These are phyloP conservation scores for Parietaria judaica DNA, from an alignment of 306 rosid species.

Conservation along the genomic window DNA sequence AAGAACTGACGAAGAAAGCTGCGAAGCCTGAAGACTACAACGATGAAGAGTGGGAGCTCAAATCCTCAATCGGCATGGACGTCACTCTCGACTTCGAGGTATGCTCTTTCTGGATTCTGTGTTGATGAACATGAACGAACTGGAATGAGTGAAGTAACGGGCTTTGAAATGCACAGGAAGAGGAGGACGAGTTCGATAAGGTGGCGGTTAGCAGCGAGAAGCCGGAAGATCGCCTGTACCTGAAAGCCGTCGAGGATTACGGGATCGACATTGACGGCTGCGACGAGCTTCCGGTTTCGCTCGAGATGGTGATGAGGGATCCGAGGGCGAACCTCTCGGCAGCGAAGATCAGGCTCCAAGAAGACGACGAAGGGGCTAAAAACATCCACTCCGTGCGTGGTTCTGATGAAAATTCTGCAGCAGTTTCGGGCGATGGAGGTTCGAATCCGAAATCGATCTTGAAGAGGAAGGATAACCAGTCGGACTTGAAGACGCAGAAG, in stretches of 20 bases:
- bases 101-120: not conserved
- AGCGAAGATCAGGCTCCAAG: constrained; percentile 57
- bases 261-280: constrained; percentile 51
- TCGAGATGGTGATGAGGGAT: constrained; percentile 44
- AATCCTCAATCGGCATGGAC: constrained; percentile 70
- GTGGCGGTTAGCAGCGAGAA: constrained; percentile 69
- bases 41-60: constrained; percentile 79
- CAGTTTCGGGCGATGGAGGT: constrained; percentile 15
- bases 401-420: constrained; percentile 32
- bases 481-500: constrained; percentile 43
- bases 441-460: constrained; percentile 66
- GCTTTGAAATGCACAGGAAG: constrained; percentile 49
- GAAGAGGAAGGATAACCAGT: constrained; percentile 55
- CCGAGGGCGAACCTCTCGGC: constrained; percentile 87
- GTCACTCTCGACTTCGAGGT: constrained; percentile 87
- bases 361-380: constrained; percentile 58
- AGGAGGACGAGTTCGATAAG: constrained; percentile 80
- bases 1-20: constrained; percentile 7
- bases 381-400: constrained; percentile 43
- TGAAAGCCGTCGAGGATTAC: constrained; percentile 59
- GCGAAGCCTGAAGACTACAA: constrained; percentile 55
- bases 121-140: no score
- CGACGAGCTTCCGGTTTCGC: constrained; percentile 40
- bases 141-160: no score
- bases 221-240: constrained; percentile 47